Evolutionary conservation across 1,139 yeast species (phyloP).

Genomic region (Torulaspora globosa): DNA sequence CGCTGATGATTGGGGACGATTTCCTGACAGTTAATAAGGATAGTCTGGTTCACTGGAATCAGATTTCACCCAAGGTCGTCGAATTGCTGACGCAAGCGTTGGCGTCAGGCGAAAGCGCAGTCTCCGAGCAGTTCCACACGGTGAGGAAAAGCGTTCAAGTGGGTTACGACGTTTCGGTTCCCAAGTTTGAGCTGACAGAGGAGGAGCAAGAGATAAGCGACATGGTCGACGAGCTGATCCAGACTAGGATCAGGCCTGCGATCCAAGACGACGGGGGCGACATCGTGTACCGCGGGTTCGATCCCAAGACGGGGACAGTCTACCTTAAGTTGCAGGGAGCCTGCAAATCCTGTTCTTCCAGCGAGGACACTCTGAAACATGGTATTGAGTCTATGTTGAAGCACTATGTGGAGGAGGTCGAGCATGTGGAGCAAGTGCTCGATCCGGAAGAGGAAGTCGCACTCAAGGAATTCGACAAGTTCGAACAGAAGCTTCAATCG

Average conservation of each 20-base stretch:
- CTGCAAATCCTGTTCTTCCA: constrained; percentile 73
- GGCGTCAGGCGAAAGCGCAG: constrained; percentile 66
- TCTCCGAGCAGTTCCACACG: constrained; percentile 37
- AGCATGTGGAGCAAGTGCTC: constrained; percentile 56
- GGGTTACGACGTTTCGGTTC: constrained; percentile 31
- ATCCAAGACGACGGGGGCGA: constrained; percentile 86
- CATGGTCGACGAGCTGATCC: constrained; percentile 88
- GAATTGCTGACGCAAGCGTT: constrained; percentile 78
- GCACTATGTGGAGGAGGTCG: constrained; percentile 75
- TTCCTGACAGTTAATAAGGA: constrained; percentile 83
- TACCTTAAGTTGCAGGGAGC: constrained; percentile 68
- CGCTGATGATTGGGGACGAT: constrained; percentile 83
- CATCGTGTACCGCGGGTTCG: constrained; percentile 65
- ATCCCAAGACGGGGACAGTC: constrained; percentile 61
- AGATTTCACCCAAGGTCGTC: constrained; percentile 84
- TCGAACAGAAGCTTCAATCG: constrained; percentile 31
- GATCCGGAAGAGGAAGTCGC: constrained; percentile 44
- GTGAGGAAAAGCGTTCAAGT: constrained; percentile 35
- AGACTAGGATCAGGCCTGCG: constrained; percentile 94
- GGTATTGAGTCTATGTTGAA: constrained; percentile 81
- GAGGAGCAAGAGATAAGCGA: constrained; percentile 59
- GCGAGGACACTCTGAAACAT: constrained; percentile 68
- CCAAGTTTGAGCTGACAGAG: constrained; percentile 36
- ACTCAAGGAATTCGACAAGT: constrained; percentile 35
- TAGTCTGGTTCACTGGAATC: constrained; percentile 58